Percentiles rank a stretch among this genome's conserved stretches.
Conservation (phyloP, 495 filamentous ascomycete species). For the Mytilinidion resinicola region DNA sequence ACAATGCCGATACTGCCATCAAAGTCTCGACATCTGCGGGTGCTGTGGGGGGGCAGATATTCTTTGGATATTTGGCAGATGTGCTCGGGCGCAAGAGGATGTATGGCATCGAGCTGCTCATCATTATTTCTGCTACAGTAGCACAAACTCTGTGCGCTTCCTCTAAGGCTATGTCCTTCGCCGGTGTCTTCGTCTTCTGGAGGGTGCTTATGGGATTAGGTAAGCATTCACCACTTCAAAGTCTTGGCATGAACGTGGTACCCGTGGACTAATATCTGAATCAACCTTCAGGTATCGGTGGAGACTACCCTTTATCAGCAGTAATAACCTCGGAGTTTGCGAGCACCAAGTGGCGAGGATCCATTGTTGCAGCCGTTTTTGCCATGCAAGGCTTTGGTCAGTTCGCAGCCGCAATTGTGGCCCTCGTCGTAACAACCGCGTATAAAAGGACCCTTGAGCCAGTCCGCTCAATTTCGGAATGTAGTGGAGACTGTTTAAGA, state of each 20-base stretch:
- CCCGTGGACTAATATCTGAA: constrained; percentile 21
- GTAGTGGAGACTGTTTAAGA: constrained; percentile 56
- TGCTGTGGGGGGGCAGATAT: constrained; percentile 75
- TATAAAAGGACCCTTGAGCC: constrained; percentile 59
- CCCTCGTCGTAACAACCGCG: constrained; percentile 62
- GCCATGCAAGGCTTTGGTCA: constrained; percentile 80
- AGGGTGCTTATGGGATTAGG: constrained; percentile 61
- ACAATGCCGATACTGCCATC: constrained; percentile 65
- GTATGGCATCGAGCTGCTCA: constrained; percentile 82
- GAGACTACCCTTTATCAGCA: constrained; percentile 80
- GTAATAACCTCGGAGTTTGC: constrained; percentile 83
- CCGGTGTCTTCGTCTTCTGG: constrained; percentile 82
- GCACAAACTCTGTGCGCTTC: constrained; percentile 63
- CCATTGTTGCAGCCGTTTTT: constrained; percentile 79
- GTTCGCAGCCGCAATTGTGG: constrained; percentile 62
- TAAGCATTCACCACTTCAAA: no score
- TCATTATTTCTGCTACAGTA: constrained; percentile 80
- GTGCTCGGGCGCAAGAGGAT: constrained; percentile 70
- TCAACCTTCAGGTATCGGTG: constrained; percentile 53
- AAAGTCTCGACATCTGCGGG: constrained; percentile 81
- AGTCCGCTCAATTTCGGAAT: constrained; percentile 44
- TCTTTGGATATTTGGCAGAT: constrained; percentile 77
- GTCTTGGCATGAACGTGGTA: no score
- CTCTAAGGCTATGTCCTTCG: constrained; percentile 61
- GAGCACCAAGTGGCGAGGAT: constrained; percentile 76